Evolutionary conservation across 495 filamentous ascomycete genomes (phyloP), one percentile per base, ranked within the genome.

Genomic region (Parachaetomium inaequale): DNA sequence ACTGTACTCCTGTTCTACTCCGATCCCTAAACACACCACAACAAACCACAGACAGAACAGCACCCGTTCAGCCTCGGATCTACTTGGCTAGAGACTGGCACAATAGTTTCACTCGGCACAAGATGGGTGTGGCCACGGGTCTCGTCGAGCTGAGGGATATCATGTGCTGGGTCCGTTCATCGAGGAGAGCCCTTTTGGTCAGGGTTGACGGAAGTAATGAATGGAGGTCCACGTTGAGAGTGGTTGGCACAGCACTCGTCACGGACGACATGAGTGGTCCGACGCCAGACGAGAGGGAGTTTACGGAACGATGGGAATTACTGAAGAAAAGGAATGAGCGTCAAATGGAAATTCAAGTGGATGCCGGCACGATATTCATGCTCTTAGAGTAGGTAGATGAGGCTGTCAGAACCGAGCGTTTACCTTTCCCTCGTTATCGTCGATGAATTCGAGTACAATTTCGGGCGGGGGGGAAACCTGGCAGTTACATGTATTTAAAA

Each of bases 41-140:
- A 32, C 19, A 40, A 26, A 7, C 2, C 32, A 11, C 31, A 25
- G 52, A 40, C 11, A 10, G 4, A 26, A 0, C 12, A 26, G 11
- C 31, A 14, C 6, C 52, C 2, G 52, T 55, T 7, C 52, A 40
- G 21, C 52, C 52, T 3, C 52, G 52, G 7, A 17, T 55, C 0
- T 55, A 55, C 32, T 25, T 55, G 52, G 31, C 12, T 23, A 38
- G 17, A 38, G 15, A 26, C 6, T 47, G 7, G 11, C 8, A 23
- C 31, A 1, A 12, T 7, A 12, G 21, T 26, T 15, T 5, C 6
- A 40, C 52, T 14, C 19, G 6, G 4, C 32, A 7, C 2, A 55
- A 55, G 52, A 55, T 55, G 52, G 52, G 52, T 7, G 32, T 55
- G 31, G 52, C 52, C 21, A 26, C 52, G 19, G 34, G 52, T 26